Percentiles rank a stretch among this genome's conserved stretches.
phyloP scores from a whole-genome alignment of 2,329 filamentous ascomycete species.

The Chalaropsis ovoidea region DNA sequence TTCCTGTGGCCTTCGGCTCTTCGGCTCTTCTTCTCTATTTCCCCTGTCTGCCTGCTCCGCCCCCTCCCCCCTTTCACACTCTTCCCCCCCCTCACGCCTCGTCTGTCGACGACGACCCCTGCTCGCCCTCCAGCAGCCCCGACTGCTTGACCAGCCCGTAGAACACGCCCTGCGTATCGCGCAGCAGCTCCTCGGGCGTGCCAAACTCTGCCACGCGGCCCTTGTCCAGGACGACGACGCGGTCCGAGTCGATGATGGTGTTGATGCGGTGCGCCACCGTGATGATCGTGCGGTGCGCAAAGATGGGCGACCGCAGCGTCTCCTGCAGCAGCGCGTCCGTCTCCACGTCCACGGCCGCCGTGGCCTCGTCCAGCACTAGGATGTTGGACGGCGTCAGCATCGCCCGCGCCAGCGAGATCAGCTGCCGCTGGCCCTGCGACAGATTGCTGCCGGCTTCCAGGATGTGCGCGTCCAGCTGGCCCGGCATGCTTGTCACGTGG shows the following conservation, averaged over 20 bases:
- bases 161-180: conserved; percentile 65
- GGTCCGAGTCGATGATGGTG: conserved; percentile 81
- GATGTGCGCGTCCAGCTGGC: conserved; percentile 79
- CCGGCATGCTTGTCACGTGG: conserved; percentile 75
- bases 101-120: conserved; percentile 12
- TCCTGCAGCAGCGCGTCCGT: conserved; percentile 57
- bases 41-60: background rate
- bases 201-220: conserved; percentile 90
- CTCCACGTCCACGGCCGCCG: conserved; percentile 61
- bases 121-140: conserved; percentile 49
- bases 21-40: background rate
- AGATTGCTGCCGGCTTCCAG: conserved; percentile 95
- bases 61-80: too few species aligned
- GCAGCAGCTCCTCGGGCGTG: conserved; percentile 66
- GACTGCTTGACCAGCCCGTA: conserved; percentile 87
- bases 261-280: conserved; percentile 98
- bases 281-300: conserved; percentile 89
- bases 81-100: background rate
- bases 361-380: conserved; percentile 92
- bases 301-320: conserved; percentile 55
- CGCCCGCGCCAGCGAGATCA: conserved; percentile 85
- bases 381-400: conserved; percentile 95
- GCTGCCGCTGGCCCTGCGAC: conserved; percentile 86
- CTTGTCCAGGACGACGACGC: conserved; percentile 86
- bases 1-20: background rate